Evolutionary conservation across 1,284 basidiomycete genomes (phyloP), one percentile per base, ranked within the genome.

Genomic region (Pholiota adiposa): DNA sequence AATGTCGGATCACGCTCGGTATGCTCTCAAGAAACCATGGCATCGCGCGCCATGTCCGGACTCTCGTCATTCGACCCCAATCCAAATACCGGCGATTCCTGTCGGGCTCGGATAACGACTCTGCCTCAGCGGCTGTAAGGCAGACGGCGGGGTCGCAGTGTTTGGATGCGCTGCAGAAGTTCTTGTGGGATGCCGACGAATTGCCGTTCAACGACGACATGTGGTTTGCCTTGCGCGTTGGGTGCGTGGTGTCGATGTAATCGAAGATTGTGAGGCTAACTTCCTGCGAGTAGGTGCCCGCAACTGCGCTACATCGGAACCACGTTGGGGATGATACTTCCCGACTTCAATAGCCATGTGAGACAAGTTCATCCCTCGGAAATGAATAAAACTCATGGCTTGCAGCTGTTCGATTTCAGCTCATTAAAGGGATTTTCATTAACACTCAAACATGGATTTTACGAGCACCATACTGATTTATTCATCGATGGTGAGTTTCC

Each of bases 141-240:
- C 67, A 75, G 19, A 66, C 77, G 16, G 81, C 80, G 7, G 76
- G 79, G 5, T 82, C 83, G 25, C 75, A 68, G 63, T 71, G 75
- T 44, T 72, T 91, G 43, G 89, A 90, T 56, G 86, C 86, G 19
- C 77, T 91, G 50, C 75, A 78, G 31, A 82, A 76, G 9, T 91
- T 91, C 65, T 73, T 82, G 31, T 91, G 89, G 89, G 85, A 86
- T 61, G 86, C 81, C 3, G 85, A 88, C 55, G 88, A 89, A 65
- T 72, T 84, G 33, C 82, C 88, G 2, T 82, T 79, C 36, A 76
- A 83, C 61, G 89, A 91, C 63, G 84, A 87, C 62, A 87, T 91
- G 85, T 91, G 89, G 89, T 82, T 87, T 61, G 83, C 84, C 56
- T 75, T 91, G 63, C 82, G 87, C 36, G 72, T 81, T 58, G 83